phyloP scores from a whole-genome alignment of 805 yeast genomes.

The Saturnispora diversa region DNA sequence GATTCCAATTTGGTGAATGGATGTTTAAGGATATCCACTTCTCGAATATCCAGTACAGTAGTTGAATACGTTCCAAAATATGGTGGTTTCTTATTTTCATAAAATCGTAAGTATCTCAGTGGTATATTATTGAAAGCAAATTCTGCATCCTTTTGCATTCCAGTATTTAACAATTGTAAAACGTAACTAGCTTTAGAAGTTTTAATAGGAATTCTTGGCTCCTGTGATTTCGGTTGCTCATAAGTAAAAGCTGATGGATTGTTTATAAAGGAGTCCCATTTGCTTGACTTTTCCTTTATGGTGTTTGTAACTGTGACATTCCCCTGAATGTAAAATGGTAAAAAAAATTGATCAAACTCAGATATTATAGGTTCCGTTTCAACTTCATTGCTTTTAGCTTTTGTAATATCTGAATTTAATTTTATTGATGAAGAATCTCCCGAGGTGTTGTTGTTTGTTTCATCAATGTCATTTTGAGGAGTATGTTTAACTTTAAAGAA shows the following conservation, averaged over 20 bases:
- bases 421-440: background rate
- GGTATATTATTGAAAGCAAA: constrained; percentile 30
- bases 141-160: constrained; percentile 29
- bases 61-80: constrained; percentile 29
- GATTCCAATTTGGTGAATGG: constrained; percentile 17
- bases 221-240: too few relatives aligned
- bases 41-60: constrained; percentile 19
- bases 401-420: background rate
- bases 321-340: constrained; percentile 26
- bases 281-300: background rate
- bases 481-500: constrained; percentile 27
- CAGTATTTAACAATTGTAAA: constrained; percentile 27
- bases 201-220: background rate
- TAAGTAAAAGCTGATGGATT: background rate
- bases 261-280: constrained; percentile 12
- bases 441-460: background rate
- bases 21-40: constrained; percentile 22
- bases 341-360: constrained; percentile 23
- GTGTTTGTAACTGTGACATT: constrained; percentile 17
- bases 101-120: constrained; percentile 29
- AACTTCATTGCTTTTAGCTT: too few relatives aligned
- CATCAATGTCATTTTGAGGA: background rate
- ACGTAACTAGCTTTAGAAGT: constrained; percentile 22
- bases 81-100: constrained; percentile 35
- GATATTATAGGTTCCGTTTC: background rate